Conservation (phyloP, 805 yeast genomes). For the Suhomyces emberorum region DNA sequence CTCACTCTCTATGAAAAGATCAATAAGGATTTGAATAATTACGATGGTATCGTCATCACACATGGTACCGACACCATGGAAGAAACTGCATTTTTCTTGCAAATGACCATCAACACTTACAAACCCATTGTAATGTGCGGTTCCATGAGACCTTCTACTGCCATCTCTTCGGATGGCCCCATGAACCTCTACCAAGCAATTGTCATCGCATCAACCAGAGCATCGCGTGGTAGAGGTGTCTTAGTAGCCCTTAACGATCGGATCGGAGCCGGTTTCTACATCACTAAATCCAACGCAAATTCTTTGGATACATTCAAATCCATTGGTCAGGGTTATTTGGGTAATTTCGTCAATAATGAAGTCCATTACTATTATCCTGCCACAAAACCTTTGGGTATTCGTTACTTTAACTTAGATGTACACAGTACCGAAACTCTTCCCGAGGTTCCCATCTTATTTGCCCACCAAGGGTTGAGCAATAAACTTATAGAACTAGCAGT, state of each 20-base stretch:
- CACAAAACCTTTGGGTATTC: conserved; percentile 51
- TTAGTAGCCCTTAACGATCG: conserved; percentile 65
- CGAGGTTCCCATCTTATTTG: conserved; percentile 56
- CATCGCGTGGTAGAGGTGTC: conserved; percentile 55
- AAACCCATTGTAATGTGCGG: conserved; percentile 69
- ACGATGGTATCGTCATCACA: conserved; percentile 61
- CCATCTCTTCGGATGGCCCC: conserved; percentile 69
- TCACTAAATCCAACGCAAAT: conserved; percentile 69
- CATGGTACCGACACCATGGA: conserved; percentile 74
- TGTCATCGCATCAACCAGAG: conserved; percentile 52
- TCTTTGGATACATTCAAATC: conserved; percentile 66
- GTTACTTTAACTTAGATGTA: conserved; percentile 33
- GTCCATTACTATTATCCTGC: conserved; percentile 65
- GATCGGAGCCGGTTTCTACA: conserved; percentile 66
- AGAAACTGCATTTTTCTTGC: conserved; percentile 64
- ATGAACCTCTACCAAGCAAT: conserved; percentile 71
- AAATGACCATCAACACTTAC: conserved; percentile 39
- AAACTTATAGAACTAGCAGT: conserved; percentile 46
- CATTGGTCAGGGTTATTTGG: conserved; percentile 67
- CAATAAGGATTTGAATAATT: conserved; percentile 39
- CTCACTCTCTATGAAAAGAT: conserved; percentile 46
- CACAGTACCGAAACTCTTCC: conserved; percentile 24
- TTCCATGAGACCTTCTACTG: conserved; percentile 71
- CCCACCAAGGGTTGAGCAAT: conserved; percentile 58
- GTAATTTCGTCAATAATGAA: conserved; percentile 64